Evolutionary conservation across 352 stramenopile genomes (phyloP), one percentile per base, ranked within the genome.

Genomic region (Globisporangium cederbergense): DNA sequence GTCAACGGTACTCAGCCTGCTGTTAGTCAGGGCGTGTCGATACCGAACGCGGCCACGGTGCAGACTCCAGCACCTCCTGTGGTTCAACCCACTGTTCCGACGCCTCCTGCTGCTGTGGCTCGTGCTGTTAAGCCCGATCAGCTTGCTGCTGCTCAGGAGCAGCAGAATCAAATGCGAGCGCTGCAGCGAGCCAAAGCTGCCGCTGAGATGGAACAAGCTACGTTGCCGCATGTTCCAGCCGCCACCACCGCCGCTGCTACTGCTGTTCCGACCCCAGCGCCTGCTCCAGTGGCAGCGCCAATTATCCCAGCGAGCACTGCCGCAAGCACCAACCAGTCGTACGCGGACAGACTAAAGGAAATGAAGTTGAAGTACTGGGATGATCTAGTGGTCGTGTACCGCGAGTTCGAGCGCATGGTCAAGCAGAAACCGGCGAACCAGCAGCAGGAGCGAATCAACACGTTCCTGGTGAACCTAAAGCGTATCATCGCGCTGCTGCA

Each of bases 351-450:
- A 20, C 72, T 91, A 18, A 86, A 85, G 58, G 78, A 91, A 61
- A 79, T 92, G 69, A 90, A 89, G 57, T 65, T 69, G 22, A 94
- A 94, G 63, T 93, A 94, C 53, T 94, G 83, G 83, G 80, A 94
- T 30, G 83, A 92, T 55, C 58, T 94, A 11, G 78, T 94, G 52
- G 82, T 93, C 52, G 86, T 94, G 20, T 91, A 91, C 60, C 77
- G 78, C n/a, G 86, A 94, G 59, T 93, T 94, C 58, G 83, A 91
- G 55, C 78, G 83, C 32, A 91, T 94, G 86, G 86, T 91, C 32
- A 88, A 90, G 66, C 81, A 94, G 64, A 92, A 93, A 49, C 81
- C 80, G 0, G 77, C 79, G 10, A 89, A 86, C 16, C 81, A 90
- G 62, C 83, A 94, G 58, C 81, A 91, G 46, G 83, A 92, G 58